phyloP scores from a whole-genome alignment of 352 stramenopile species.

The Pythium phragmiticola region DNA sequence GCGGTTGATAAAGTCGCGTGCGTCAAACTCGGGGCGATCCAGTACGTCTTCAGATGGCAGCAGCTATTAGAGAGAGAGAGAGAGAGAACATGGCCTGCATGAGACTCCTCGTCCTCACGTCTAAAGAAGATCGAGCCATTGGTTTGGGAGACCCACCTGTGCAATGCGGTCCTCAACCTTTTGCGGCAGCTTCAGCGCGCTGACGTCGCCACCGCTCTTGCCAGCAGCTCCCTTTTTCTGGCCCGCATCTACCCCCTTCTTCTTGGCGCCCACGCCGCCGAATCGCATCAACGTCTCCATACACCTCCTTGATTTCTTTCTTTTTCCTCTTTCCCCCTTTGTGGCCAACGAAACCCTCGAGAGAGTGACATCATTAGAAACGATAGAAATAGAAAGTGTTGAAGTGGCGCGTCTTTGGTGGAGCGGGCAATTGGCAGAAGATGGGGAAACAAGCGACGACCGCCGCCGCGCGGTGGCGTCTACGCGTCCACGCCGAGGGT shows the following conservation, averaged over 20 bases:
- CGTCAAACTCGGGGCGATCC: conserved; percentile 88
- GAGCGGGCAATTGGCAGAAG: conserved; percentile 1
- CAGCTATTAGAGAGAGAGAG: conserved; percentile 30
- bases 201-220: conserved; percentile 19
- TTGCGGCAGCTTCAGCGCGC: conserved; percentile 46
- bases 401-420: conserved; percentile 5
- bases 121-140: not conserved
- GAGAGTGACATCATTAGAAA: conserved; percentile 23
- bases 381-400: conserved; percentile 7
- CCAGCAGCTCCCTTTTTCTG: conserved; percentile 6
- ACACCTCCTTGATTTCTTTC: not conserved
- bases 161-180: conserved; percentile 53
- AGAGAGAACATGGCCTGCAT: not conserved
- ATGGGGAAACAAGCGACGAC: conserved; percentile 20
- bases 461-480: conserved; percentile 21
- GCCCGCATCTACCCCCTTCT: conserved; percentile 18
- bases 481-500: conserved; percentile 40
- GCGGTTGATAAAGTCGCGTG: conserved; percentile 91
- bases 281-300: conserved; percentile 31
- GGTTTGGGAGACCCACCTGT: conserved; percentile 30
- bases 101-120: not conserved
- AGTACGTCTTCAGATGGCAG: conserved; percentile 85
- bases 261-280: conserved; percentile 28
- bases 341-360: not conserved
- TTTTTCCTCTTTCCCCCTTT: not conserved